Base-by-base conservation (phyloP, 345 rosid genomes). In the Hypericum perforatum region DNA sequence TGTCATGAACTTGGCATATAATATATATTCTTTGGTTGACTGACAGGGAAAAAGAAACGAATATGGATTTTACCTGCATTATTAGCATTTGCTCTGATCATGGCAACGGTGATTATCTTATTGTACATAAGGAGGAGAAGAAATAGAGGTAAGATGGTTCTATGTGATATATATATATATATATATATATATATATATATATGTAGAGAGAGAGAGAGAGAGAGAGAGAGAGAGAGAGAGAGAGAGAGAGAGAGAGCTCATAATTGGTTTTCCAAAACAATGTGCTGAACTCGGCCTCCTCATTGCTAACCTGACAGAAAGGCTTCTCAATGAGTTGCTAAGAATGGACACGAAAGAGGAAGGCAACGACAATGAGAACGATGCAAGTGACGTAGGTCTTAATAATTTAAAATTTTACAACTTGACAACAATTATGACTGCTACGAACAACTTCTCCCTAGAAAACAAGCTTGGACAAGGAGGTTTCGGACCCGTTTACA, bases 101-200 rank as follows among this genome's bases (percentile, higher is more conserved):
- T 29, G 5, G n/a, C 8, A 0, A n/a, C 52, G 7, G 5, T 32
- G 7, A 13, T 48, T 7, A 38, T 52, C 5, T 52, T 32, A 0
- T 41, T 40, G 63, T 64, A 36, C 14, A 36, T 39, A 49, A 39
- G 58, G 53, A 50, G 63, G 49, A 39, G 29, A 58, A 64, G 41
- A 41, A 7, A 22, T 0, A 58, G 9, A 56, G 49, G 49, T 45
- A 7, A 9, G 49, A n/a, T 8, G 8, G 12, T 12, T 7, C 16
- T 9, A 42, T n/a, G 12, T n/a, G n/a, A n/a, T n/a, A n/a, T n/a
- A n/a, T n/a, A n/a, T n/a, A n/a, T n/a, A n/a, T n/a, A n/a, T n/a
- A n/a, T n/a, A n/a, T n/a, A n/a, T n/a, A n/a, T n/a, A n/a, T n/a
- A n/a, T n/a, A n/a, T n/a, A n/a, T n/a, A n/a, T n/a, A n/a, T n/a